Conservation (phyloP, 83 land plant species). For the Thuja plicata region DNA sequence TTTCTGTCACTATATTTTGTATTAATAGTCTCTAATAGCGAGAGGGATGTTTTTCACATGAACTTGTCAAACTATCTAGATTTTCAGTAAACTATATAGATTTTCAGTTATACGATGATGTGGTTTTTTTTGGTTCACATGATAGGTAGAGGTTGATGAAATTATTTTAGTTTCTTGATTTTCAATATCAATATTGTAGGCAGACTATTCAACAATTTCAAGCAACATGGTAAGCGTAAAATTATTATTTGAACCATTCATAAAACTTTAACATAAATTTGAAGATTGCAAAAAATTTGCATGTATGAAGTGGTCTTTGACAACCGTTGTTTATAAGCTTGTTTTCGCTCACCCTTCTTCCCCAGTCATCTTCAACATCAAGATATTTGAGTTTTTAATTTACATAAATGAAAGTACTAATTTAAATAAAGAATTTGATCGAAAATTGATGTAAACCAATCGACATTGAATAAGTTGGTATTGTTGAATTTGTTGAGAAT, state of each 20-base stretch:
- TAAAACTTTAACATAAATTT: neutral
- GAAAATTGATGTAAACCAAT: neutral
- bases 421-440: neutral
- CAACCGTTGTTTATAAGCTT: no score
- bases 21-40: neutral
- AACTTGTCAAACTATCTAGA: neutral
- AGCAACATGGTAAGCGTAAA: no score
- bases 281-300: neutral
- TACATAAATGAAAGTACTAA: neutral
- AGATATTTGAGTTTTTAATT: neutral
- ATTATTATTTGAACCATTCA: no score
- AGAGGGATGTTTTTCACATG: neutral
- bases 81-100: neutral
- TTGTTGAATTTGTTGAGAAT: no score
- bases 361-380: neutral
- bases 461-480: no score
- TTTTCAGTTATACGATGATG: neutral
- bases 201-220: neutral
- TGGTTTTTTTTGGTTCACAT: neutral
- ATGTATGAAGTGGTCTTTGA: neutral
- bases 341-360: neutral
- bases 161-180: neutral
- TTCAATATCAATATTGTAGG: neutral
- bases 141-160: neutral
- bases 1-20: neutral